Conservation (phyloP, 148 eudicot genomes). For the Chenopodium suecicum region DNA sequence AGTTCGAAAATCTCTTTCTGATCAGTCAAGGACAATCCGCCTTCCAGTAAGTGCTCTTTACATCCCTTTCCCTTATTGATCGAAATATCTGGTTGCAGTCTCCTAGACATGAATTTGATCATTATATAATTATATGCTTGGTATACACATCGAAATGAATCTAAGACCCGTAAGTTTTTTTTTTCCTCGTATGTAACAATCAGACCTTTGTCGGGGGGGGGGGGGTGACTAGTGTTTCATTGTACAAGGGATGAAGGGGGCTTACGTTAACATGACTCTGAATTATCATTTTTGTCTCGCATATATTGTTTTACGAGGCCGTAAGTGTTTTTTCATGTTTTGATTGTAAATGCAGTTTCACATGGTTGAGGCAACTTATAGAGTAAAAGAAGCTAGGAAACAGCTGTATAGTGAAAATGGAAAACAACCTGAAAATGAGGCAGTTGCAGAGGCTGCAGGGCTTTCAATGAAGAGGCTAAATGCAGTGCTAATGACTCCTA, state of each 20-base stretch:
- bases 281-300: not conserved
- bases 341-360: slow-evolving; percentile 49
- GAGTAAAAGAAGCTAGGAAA: slow-evolving; percentile 76
- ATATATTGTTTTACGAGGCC: not conserved
- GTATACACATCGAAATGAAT: too few species aligned
- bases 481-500: slow-evolving; percentile 72
- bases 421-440: slow-evolving; percentile 67
- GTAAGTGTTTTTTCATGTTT: not conserved
- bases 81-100: not conserved
- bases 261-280: not conserved
- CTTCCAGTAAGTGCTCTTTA: slow-evolving; percentile 58
- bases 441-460: slow-evolving; percentile 88
- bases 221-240: too few species aligned
- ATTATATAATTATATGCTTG: too few species aligned
- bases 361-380: slow-evolving; percentile 74
- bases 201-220: too few species aligned
- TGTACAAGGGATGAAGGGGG: not conserved
- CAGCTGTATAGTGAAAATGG: slow-evolving; percentile 66
- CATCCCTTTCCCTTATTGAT: not conserved
- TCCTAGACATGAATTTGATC: too few species aligned
- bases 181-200: too few species aligned
- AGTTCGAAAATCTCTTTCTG: slow-evolving; percentile 80
- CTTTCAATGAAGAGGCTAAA: slow-evolving; percentile 79
- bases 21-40: slow-evolving; percentile 79
- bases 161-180: too few species aligned